Evolutionary conservation across 1,284 basidiomycete species (phyloP), one percentile per base, ranked within the genome.

Genomic region (Apiotrichum akiyoshidainum): DNA sequence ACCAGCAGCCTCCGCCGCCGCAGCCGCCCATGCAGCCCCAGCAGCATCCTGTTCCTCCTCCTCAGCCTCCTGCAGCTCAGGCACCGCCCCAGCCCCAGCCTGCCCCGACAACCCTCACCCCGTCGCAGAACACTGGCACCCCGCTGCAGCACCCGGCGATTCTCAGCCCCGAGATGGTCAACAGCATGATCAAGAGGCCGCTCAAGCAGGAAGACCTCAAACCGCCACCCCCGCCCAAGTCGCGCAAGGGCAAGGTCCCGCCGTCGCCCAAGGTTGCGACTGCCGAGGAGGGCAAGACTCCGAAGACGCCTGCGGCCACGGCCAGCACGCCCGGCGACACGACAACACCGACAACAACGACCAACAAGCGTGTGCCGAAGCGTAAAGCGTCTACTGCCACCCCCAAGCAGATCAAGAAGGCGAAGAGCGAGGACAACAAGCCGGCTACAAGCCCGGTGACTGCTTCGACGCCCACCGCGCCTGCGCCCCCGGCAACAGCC

Each of bases 151-250:
- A 57, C 40, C 21, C 57, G 13, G 21, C 53, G 13, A 54, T 60
- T 37, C 49, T 63, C n/a, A 63, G 61, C 54, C 61, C 61, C 39
- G 61, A 63, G 49, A 47, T 58, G 33, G 53, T 63, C 46, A 63
- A 63, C 58, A 63, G 60, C 51, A 57, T 63, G 42, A 63, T 63
- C 42, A 63, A 63, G 61, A 55, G 61, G 5, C 61, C 61, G 13
- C 42, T 63, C 17, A 63, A 63, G 61, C 61, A 60, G 51, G 61
- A 63, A 44, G 61, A 63, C 50, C 54, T 63, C n/a, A 63, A 63
- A 44, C 61, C 61, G 0, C 61, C 61, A 2, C 61, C 61, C 1
- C 54, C 57, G 5, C 61, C 61, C 1, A 60, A 59, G 47, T 50
- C 41, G n/a, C 61, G 19, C 53, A 59, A 31, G 58, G 31, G 31